Percentiles rank a stretch among this genome's conserved stretches.
These are phyloP conservation scores for Phlebopus sp. DNA, from an alignment of 1,284 basidiomycete species.

Conservation along the genomic window DNA sequence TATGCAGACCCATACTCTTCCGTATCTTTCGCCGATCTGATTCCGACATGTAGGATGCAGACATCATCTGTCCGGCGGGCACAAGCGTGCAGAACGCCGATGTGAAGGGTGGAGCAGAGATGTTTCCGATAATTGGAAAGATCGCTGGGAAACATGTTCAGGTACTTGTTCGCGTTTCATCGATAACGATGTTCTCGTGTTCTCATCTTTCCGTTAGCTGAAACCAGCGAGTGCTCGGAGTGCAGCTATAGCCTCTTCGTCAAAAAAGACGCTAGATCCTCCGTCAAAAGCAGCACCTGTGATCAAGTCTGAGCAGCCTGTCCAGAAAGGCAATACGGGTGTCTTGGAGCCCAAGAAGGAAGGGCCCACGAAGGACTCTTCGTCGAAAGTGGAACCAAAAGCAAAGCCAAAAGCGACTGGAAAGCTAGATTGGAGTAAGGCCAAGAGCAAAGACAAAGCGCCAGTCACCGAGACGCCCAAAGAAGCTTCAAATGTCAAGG, in stretches of 20 bases:
- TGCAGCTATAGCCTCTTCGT: constrained; percentile 26
- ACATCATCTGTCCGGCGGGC: constrained; percentile 51
- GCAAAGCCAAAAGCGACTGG: constrained; percentile 48
- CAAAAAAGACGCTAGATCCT: constrained; percentile 27
- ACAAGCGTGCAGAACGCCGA: constrained; percentile 50
- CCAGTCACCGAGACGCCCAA: constrained; percentile 24
- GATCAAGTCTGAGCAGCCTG: constrained; percentile 16
- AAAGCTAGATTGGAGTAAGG: constrained; percentile 63
- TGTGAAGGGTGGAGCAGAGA: constrained; percentile 40
- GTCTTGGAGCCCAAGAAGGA: constrained; percentile 16
- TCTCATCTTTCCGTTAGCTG: constrained; percentile 18
- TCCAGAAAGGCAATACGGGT: constrained; percentile 17
- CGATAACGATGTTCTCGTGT: background rate
- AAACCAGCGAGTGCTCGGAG: constrained; percentile 3
- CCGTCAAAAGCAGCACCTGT: constrained; percentile 9
- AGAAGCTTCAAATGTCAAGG: constrained; percentile 24
- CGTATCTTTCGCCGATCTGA: constrained; percentile 2
- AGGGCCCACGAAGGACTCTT: constrained; percentile 6
- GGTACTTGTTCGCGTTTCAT: constrained; percentile 32
- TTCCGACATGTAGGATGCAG: constrained; percentile 51
- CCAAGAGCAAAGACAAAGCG: constrained; percentile 39
- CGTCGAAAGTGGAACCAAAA: constrained; percentile 15
- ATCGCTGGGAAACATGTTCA: constrained; percentile 50
- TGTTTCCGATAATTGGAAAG: constrained; percentile 48
- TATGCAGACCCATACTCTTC: constrained; percentile 2